A percentile compares a stretch with the other conserved stretches of the same genome.
Conservation (phyloP, 139 green algal species). For the Chlorella ohadii region DNA sequence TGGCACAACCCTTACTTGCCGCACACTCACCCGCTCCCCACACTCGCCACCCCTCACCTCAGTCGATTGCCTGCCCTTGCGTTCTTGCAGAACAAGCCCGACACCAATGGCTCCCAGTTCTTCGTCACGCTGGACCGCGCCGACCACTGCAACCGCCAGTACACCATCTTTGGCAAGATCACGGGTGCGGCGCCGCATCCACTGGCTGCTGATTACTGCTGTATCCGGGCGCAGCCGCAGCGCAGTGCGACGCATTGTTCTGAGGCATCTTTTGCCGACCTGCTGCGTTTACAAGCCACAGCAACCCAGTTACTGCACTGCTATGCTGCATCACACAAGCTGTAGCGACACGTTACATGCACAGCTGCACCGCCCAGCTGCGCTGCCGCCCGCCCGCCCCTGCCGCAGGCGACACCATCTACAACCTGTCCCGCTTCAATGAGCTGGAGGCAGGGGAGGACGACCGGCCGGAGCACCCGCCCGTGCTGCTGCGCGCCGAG, state of each 20-base stretch:
- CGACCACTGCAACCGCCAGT: constrained; percentile 86
- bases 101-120: constrained; percentile 93
- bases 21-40: too few relatives aligned
- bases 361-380: too few relatives aligned
- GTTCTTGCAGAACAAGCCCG: constrained; percentile 67
- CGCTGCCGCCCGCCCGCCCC: background rate
- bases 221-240: background rate
- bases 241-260: background rate
- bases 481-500: constrained; percentile 66
- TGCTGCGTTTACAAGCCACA: too few relatives aligned
- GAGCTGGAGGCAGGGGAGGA: constrained; percentile 80
- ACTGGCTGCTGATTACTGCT: background rate
- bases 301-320: too few relatives aligned
- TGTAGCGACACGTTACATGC: too few relatives aligned
- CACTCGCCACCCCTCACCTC: too few relatives aligned
- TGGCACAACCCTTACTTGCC: too few relatives aligned
- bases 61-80: too few relatives aligned
- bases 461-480: constrained; percentile 78
- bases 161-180: constrained; percentile 96
- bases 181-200: constrained; percentile 31
- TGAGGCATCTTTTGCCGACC: too few relatives aligned
- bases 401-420: constrained; percentile 87
- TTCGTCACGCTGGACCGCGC: constrained; percentile 77
- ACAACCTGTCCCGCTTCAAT: constrained; percentile 88
- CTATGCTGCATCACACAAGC: too few relatives aligned